Evolutionary conservation across 768 basidiomycete species (phyloP).

Genomic region (Gelatoporia subvermispora): DNA sequence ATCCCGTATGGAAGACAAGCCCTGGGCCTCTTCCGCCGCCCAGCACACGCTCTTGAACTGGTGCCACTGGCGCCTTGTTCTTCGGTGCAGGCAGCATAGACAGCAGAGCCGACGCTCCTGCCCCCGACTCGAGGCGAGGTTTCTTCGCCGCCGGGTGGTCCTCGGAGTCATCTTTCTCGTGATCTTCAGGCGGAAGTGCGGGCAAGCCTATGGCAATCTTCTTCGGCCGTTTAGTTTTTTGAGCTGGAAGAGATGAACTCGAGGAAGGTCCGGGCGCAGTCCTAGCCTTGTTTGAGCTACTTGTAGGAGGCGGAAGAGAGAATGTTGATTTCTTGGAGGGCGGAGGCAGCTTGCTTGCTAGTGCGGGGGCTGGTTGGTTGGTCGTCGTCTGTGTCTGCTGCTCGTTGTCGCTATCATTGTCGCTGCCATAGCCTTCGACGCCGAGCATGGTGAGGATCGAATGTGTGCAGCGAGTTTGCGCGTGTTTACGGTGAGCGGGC

Average conservation of each 20-base stretch:
- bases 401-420: constrained; percentile 50
- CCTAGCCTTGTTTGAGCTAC: constrained; percentile 4
- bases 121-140: constrained; percentile 43
- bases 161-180: constrained; percentile 32
- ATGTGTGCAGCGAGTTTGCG: constrained; percentile 1
- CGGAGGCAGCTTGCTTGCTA: constrained; percentile 18
- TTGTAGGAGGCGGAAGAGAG: constrained; percentile 31
- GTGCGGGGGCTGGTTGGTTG: constrained; percentile 6
- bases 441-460: constrained; percentile 51
- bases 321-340: constrained; percentile 28
- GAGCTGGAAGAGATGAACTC: constrained; percentile 29
- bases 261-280: constrained; percentile 18
- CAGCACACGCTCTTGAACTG: constrained; percentile 49
- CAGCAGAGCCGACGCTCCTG: constrained; percentile 60
- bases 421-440: constrained; percentile 75
- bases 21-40: constrained; percentile 61
- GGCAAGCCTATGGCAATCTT: constrained; percentile 60
- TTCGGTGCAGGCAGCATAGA: constrained; percentile 77
- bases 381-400: constrained; percentile 12
- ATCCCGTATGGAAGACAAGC: constrained; percentile 48
- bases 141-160: constrained; percentile 54
- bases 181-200: constrained; percentile 32
- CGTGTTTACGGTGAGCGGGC: constrained; percentile 13
- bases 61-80: constrained; percentile 40
- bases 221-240: constrained; percentile 50